Conservation (phyloP, 2,329 filamentous ascomycete genomes). For the Neofusicoccum parvum region DNA sequence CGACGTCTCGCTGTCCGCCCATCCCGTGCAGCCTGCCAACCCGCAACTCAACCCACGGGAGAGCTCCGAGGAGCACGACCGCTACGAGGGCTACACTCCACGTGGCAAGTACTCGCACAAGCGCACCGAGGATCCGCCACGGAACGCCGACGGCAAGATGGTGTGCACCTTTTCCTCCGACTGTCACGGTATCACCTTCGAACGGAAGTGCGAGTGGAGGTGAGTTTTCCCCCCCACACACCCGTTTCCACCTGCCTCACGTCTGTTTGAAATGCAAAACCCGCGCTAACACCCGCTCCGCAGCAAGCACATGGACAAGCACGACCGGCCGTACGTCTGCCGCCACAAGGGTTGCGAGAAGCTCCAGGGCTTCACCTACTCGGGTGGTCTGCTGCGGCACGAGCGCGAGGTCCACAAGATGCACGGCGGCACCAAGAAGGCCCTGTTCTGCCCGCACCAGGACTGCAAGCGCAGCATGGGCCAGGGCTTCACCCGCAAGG, state of each 20-base stretch:
- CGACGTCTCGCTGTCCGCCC: conserved; percentile 12
- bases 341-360: conserved; percentile 82
- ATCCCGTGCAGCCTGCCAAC: conserved; percentile 3
- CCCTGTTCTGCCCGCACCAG: conserved; percentile 79
- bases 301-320: conserved; percentile 98
- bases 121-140: conserved; percentile 54
- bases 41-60: neutral
- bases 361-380: conserved; percentile 91
- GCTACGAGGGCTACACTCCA: conserved; percentile 25
- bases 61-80: conserved; percentile 17
- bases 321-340: conserved; percentile 91
- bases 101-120: conserved; percentile 43
- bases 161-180: conserved; percentile 68
- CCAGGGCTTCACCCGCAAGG: conserved; percentile 87
- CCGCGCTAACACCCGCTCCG: conserved; percentile 1
- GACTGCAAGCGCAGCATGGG: conserved; percentile 89
- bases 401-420: conserved; percentile 92
- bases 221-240: conserved; percentile 53
- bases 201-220: conserved; percentile 92
- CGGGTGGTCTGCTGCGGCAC: conserved; percentile 83
- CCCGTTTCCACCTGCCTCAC: neutral
- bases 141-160: conserved; percentile 73
- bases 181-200: conserved; percentile 72
- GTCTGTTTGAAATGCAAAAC: conserved; percentile 26
- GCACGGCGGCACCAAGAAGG: conserved; percentile 84